These are phyloP conservation scores for Mycosphaerelloides madeirae DNA, from an alignment of 2,329 filamentous ascomycete genomes.

Conservation along the genomic window DNA sequence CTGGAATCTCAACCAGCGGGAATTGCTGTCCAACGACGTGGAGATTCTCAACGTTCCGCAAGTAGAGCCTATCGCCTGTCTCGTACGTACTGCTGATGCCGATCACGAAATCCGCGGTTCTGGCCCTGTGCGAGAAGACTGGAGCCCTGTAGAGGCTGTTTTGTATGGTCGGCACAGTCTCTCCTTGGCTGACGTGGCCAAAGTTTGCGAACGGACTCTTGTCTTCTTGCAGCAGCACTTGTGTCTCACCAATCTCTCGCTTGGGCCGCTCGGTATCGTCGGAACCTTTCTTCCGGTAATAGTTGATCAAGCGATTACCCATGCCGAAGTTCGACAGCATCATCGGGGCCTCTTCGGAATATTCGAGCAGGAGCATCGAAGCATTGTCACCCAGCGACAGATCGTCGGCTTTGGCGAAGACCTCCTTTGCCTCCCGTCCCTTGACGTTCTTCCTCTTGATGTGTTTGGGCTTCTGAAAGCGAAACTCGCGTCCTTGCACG, in stretches of 20 bases:
- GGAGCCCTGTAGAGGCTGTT: constrained; percentile 95
- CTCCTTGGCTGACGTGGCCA: constrained; percentile 83
- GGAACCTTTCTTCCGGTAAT: constrained; percentile 79
- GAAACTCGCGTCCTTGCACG: constrained; percentile 59
- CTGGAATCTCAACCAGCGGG: constrained; percentile 85
- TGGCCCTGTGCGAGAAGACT: constrained; percentile 79
- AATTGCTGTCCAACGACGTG: constrained; percentile 91
- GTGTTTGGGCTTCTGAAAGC: constrained; percentile 66
- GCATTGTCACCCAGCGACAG: constrained; percentile 81
- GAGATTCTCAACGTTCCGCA: constrained; percentile 86
- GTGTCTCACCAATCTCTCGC: constrained; percentile 79
- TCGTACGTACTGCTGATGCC: constrained; percentile 75
- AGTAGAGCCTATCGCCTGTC: constrained; percentile 71
- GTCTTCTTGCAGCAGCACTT: constrained; percentile 84
- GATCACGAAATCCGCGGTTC: constrained; percentile 78
- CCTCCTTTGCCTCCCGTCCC: constrained; percentile 69
- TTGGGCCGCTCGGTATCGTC: constrained; percentile 75
- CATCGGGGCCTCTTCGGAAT: constrained; percentile 87
- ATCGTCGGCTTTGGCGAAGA: constrained; percentile 76
- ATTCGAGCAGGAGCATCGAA: constrained; percentile 81
- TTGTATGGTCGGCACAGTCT: constrained; percentile 84
- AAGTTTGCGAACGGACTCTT: constrained; percentile 95
- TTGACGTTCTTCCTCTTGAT: constrained; percentile 80
- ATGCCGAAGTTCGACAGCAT: constrained; percentile 96
- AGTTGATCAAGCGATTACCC: constrained; percentile 94